Base-by-base conservation (phyloP, 495 filamentous ascomycete species). In the Aspergillus bertholletiae region DNA sequence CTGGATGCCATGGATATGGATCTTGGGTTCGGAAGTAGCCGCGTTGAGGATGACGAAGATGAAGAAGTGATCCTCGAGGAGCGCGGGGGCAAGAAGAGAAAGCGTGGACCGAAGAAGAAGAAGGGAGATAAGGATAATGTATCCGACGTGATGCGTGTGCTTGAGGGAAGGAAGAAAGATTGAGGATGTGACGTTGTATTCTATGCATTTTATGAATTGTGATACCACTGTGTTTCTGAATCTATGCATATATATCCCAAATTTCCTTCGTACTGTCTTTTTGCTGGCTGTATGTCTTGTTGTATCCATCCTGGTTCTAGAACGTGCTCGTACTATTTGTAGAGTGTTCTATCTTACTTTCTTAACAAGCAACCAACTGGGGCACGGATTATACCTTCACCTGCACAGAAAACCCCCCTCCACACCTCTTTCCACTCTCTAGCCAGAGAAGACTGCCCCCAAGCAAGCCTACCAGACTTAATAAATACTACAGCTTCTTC, bases 1-100 rank as follows among this genome's bases (percentile, higher is more conserved):
- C 81, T 92, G 40, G 94, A 98, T 71, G 84, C 89, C 11, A 89
- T 92, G 40, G 94, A 98, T 71, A 81, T 98, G 74, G 94, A 98
- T 61, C 77, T 96, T 69, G 94, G 91, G 28, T 97, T 98, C 65
- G 94, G 95, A 7, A 87, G 86, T 15, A 91, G 86, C 58, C 82
- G 91, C 21, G 81, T 86, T 54, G 90, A 87, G 44, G 92, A 86
- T 37, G 90, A 88, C 35, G 92, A 96, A 46, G 92, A 88, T 51
- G 79, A 86, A 1, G 84, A 79, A 21, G 75, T 90, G 40, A 84
- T 88, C 63, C 68, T 94, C 34, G 81, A 75, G n/a, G 75, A 73
- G 13, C 78, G 67, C 7, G 76, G 72, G 5, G 74, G 71, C 0
- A 84, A 80, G 60, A 87, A 88, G 74, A 78, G 88, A 64, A 94